Evolutionary conservation across 1,284 basidiomycete genomes (phyloP), one percentile per base, ranked within the genome.

Genomic region (Pseudozyma hubeiensis): DNA sequence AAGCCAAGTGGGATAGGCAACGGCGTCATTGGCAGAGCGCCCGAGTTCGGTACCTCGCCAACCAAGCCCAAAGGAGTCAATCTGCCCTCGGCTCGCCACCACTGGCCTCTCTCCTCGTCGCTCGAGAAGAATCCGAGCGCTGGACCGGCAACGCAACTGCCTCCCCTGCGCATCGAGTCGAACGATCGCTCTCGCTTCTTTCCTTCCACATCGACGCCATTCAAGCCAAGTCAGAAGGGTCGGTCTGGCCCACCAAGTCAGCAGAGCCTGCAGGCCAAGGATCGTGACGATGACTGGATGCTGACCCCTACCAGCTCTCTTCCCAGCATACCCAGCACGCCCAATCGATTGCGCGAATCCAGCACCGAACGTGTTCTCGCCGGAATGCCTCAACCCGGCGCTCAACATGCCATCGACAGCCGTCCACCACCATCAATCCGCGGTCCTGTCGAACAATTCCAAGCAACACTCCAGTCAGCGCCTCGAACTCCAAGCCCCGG

Each of bases 311-410:
- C 64, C 39, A 77, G 73, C 54, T 68, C 75, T 7, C 61, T 79
- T n/a, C 75, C 77, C 19, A 79, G 77, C 67, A 65, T 79, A 8
- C 75, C 77, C 4, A 61, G 68, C 43, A 79, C 75, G 7, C 76
- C 77, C 5, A 66, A 59, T 16, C 55, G 46, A 24, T 39, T 55
- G 14, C 65, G 63, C 13, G 55, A 74, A 46, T 40, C 53, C 8
- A 74, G 63, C 56, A 55, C 41, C 1, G 70, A 74, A 8, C 52
- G 65, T 3, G 37, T 53, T 11, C 51, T 54, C 17, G 53, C 53
- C 16, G 35, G 48, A 3, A 34, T 17, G 17, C 16, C 35, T 8
- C 44, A 45, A 19, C 19, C n/a, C 37, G 64, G 53, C 30, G 24
- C 19, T n/a, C 37, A 37, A 5, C 39, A 44, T 6, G 30, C 30